A percentile compares a stretch with the other conserved stretches of the same genome.
Conservation (phyloP, 805 yeast species). For the Ogataea ramenticola region DNA sequence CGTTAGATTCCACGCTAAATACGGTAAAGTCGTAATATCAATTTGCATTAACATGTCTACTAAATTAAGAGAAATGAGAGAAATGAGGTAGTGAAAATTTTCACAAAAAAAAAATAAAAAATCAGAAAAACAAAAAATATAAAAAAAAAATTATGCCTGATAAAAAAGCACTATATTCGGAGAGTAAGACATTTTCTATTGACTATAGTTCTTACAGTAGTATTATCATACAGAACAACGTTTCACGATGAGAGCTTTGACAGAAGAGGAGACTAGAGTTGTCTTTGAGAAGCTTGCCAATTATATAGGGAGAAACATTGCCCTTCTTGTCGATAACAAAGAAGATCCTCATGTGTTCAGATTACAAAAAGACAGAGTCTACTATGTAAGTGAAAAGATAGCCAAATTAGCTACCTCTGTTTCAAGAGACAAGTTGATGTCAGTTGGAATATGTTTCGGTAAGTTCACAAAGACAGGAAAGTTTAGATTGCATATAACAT, state of each 20-base stretch:
- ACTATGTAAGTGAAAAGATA: conserved; percentile 77
- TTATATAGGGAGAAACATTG: conserved; percentile 93
- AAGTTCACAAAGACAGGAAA: conserved; percentile 97
- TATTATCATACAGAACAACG: too few species aligned
- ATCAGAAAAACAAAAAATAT: background rate
- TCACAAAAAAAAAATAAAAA: background rate
- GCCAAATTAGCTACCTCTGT: conserved; percentile 88
- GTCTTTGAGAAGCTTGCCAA: conserved; percentile 95
- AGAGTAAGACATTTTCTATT: background rate
- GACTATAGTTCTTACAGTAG: too few species aligned
- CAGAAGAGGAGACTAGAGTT: conserved; percentile 94
- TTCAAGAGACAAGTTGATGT: conserved; percentile 84
- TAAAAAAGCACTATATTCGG: background rate
- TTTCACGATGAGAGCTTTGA: conserved; percentile 79
- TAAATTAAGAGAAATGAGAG: background rate
- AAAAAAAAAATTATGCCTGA: background rate
- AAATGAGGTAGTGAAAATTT: conserved; percentile 1
- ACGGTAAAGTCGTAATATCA: too few species aligned
- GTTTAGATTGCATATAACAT: conserved; percentile 91
- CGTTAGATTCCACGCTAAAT: background rate
- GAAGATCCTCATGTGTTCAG: conserved; percentile 92
- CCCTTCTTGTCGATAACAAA: conserved; percentile 75
- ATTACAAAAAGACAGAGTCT: conserved; percentile 92
- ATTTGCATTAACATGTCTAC: too few species aligned
- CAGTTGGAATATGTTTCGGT: conserved; percentile 89